phyloP scores from a whole-genome alignment of 495 filamentous ascomycete species.

The Clohesyomyces aquaticus region DNA sequence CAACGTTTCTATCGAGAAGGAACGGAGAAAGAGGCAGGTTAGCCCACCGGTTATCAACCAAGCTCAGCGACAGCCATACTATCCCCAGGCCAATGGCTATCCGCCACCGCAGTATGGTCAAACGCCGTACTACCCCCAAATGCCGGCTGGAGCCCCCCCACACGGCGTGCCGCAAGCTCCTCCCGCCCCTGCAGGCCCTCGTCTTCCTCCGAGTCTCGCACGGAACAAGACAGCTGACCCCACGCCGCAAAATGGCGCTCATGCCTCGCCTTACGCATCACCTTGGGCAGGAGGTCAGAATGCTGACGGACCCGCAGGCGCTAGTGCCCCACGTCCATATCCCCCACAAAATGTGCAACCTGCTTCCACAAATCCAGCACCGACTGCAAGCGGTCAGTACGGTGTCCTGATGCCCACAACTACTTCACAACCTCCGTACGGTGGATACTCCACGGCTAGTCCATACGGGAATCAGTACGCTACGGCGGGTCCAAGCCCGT shows the following conservation, averaged over 20 bases:
- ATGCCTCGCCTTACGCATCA: slow-evolving; percentile 35
- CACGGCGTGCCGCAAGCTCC: slow-evolving; percentile 19
- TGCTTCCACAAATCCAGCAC: slow-evolving; percentile 13
- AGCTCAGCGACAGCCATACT: slow-evolving; percentile 28
- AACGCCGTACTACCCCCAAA: slow-evolving; percentile 19
- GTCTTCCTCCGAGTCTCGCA: slow-evolving; percentile 37
- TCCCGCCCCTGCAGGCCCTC: slow-evolving; percentile 5
- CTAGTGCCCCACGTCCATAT: slow-evolving; percentile 20
- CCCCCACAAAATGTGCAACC: slow-evolving; percentile 18
- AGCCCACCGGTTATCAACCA: slow-evolving; percentile 33
- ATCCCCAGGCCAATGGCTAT: slow-evolving; percentile 24
- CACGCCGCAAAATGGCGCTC: slow-evolving; percentile 1
- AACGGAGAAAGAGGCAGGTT: slow-evolving; percentile 45
- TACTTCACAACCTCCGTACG: slow-evolving; percentile 10
- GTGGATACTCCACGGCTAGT: slow-evolving; percentile 13
- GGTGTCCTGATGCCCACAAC: slow-evolving; percentile 32
- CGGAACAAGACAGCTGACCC: slow-evolving; percentile 23
- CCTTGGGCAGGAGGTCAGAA: slow-evolving; percentile 36
- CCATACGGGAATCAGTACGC: slow-evolving; percentile 15
- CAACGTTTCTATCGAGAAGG: slow-evolving; percentile 45
- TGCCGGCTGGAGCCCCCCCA: slow-evolving; percentile 17
- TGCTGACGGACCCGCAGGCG: slow-evolving; percentile 1
- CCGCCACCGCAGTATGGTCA: slow-evolving; percentile 17
- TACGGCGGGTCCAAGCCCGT: slow-evolving; percentile 27
- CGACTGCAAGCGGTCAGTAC: slow-evolving; percentile 26